phyloP scores from a whole-genome alignment of 2,329 filamentous ascomycete species.

The Colletotrichum cuscutae region DNA sequence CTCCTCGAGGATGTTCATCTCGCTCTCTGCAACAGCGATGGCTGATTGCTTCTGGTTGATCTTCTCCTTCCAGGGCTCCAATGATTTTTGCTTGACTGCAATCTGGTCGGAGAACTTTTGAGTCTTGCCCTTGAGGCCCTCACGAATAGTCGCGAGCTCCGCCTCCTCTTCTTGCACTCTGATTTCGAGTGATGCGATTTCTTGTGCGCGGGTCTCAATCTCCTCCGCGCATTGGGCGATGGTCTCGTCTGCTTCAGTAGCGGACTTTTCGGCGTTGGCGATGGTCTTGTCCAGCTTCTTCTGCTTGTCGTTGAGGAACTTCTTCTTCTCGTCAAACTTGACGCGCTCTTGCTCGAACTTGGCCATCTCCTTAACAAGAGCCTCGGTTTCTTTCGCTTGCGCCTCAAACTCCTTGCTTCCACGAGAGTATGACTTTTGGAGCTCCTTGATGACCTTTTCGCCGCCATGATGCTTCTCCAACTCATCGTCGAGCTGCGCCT shows the following conservation, averaged over 20 bases:
- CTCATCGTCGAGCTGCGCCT: constrained; percentile 85
- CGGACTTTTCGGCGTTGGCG: constrained; percentile 77
- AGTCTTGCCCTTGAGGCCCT: constrained; percentile 93
- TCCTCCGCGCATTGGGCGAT: constrained; percentile 83
- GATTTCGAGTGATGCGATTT: constrained; percentile 80
- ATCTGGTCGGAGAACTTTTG: constrained; percentile 95
- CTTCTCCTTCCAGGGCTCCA: constrained; percentile 97
- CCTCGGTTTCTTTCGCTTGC: constrained; percentile 84
- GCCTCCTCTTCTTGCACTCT: constrained; percentile 82
- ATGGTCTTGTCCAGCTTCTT: constrained; percentile 96
- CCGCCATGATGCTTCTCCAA: constrained; percentile 91
- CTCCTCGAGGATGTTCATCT: constrained; percentile 90
- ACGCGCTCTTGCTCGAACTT: constrained; percentile 97
- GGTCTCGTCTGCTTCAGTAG: constrained; percentile 78
- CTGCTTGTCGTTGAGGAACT: constrained; percentile 89
- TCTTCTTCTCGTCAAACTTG: constrained; percentile 97
- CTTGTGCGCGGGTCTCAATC: constrained; percentile 78
- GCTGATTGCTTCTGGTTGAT: constrained; percentile 96
- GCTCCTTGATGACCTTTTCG: constrained; percentile 88
- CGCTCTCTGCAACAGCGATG: constrained; percentile 93
- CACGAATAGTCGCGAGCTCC: constrained; percentile 84
- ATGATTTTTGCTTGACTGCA: constrained; percentile 87
- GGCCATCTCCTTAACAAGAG: constrained; percentile 84
- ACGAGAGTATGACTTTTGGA: constrained; percentile 85
- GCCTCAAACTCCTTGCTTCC: constrained; percentile 85